Evolutionary conservation across 2,329 filamentous ascomycete genomes (phyloP).

Genomic region (Fusarium citri): DNA sequence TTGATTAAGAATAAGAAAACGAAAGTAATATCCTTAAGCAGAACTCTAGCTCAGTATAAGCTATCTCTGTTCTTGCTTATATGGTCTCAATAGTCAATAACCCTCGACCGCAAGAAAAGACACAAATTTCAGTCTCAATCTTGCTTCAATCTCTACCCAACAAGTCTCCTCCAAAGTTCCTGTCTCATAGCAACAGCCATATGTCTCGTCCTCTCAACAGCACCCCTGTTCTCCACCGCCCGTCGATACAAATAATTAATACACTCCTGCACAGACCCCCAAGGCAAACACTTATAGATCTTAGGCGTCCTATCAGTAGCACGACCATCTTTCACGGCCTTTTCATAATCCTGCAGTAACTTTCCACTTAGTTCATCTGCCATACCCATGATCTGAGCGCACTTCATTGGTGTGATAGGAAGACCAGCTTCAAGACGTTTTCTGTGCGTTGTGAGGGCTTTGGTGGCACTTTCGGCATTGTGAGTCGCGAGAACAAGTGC

Average conservation of each 20-base stretch:
- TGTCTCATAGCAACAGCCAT: constrained; percentile 47
- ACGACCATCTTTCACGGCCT: constrained; percentile 13
- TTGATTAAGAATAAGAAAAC: too few species aligned
- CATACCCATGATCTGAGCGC: constrained; percentile 69
- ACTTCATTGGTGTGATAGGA: constrained; percentile 53
- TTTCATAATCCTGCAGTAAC: constrained; percentile 55
- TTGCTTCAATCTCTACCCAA: constrained; percentile 17
- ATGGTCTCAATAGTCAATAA: too few species aligned
- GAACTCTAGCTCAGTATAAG: too few species aligned
- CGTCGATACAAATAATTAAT: constrained; percentile 53
- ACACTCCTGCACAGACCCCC: constrained; percentile 55
- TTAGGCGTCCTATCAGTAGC: constrained; percentile 34
- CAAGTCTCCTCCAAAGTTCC: constrained; percentile 45
- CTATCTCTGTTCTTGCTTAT: too few species aligned
- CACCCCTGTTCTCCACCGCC: constrained; percentile 55
- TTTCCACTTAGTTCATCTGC: constrained; percentile 66
- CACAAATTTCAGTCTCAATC: too few species aligned
- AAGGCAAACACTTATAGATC: constrained; percentile 55
- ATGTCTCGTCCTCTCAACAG: constrained; percentile 49
- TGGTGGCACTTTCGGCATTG: constrained; percentile 57
- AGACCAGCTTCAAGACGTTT: constrained; percentile 51
- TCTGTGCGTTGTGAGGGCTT: constrained; percentile 57
- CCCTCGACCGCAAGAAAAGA: too few species aligned
- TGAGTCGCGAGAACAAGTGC: constrained; percentile 66
- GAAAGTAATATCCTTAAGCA: too few species aligned